A percentile compares a stretch with the other conserved stretches of the same genome.
Evolutionary conservation across 495 filamentous ascomycete genomes (phyloP).

Genomic region (Penicillium psychrofluorescens): DNA sequence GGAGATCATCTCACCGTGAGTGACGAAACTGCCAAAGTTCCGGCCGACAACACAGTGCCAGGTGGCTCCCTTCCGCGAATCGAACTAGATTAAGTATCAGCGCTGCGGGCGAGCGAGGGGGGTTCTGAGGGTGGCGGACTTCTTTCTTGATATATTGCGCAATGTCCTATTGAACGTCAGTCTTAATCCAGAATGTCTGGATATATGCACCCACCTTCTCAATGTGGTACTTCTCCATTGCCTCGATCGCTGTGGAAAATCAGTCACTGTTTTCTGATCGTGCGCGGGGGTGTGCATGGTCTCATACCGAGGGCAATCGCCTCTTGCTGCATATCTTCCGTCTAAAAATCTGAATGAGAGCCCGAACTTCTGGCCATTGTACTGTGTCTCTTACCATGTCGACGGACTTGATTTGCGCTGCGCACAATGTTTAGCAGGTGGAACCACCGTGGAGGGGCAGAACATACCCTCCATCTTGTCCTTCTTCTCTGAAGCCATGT

Average conservation of each 20-base stretch:
- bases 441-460: background rate
- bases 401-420: slow-evolving; percentile 92
- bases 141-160: slow-evolving; percentile 96
- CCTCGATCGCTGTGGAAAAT: slow-evolving; percentile 65
- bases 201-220: slow-evolving; percentile 63
- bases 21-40: slow-evolving; percentile 99
- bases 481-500: slow-evolving; percentile 51
- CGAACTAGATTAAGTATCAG: slow-evolving; percentile 55
- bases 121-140: slow-evolving; percentile 39
- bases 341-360: slow-evolving; percentile 44
- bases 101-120: slow-evolving; percentile 4
- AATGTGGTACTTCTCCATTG: slow-evolving; percentile 85
- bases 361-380: background rate
- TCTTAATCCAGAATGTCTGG: background rate
- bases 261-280: slow-evolving; percentile 12
- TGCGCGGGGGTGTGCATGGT: background rate
- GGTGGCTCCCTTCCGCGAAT: slow-evolving; percentile 83
- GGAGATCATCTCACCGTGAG: slow-evolving; percentile 62
- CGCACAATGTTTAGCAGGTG: slow-evolving; percentile 22
- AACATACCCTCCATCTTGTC: slow-evolving; percentile 65
- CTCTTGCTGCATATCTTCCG: slow-evolving; percentile 93
- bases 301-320: slow-evolving; percentile 84
- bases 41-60: slow-evolving; percentile 99
- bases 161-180: slow-evolving; percentile 61
- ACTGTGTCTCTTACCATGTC: slow-evolving; percentile 70